phyloP scores from a whole-genome alignment of 495 filamentous ascomycete genomes.

The Lasiosphaeria hispida region DNA sequence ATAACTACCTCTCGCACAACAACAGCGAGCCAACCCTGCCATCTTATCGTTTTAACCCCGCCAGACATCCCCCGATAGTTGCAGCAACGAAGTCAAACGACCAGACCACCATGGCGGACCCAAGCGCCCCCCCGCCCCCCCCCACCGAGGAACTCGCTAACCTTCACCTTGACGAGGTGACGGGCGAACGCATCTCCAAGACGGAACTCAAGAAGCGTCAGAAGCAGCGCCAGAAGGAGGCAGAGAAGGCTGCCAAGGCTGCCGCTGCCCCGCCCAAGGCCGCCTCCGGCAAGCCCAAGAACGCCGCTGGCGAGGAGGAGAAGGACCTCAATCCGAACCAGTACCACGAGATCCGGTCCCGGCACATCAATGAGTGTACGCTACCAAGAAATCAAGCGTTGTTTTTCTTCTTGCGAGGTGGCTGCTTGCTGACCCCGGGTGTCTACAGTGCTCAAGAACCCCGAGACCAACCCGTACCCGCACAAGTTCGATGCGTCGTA shows the following conservation, averaged over 20 bases:
- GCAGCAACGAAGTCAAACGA: not conserved
- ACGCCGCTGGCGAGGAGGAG: slow-evolving; percentile 41
- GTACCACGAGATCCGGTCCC: slow-evolving; percentile 94
- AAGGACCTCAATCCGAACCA: slow-evolving; percentile 78
- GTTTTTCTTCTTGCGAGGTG: not conserved
- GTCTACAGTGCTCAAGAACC: slow-evolving; percentile 59
- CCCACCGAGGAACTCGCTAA: slow-evolving; percentile 63
- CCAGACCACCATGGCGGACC: slow-evolving; percentile 50
- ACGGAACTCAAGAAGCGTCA: slow-evolving; percentile 91
- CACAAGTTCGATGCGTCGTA: slow-evolving; percentile 93
- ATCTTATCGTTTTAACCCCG: not conserved
- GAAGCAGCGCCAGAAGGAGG: slow-evolving; percentile 83
- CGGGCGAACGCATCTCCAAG: slow-evolving; percentile 83
- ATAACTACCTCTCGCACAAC: too few species aligned
- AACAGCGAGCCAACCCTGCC: too few species aligned
- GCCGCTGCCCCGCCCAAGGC: slow-evolving; percentile 68
- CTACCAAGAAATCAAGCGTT: not conserved
- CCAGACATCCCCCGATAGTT: not conserved
- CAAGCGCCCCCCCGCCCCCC: slow-evolving; percentile 35
- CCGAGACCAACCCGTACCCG: slow-evolving; percentile 86
- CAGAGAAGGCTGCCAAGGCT: slow-evolving; percentile 83
- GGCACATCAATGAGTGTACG: slow-evolving; percentile 70
- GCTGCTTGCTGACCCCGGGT: slow-evolving; percentile 7
- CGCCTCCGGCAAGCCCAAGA: slow-evolving; percentile 66
- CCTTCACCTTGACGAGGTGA: slow-evolving; percentile 77